These are phyloP conservation scores for Zymoseptoria tritici DNA, from an alignment of 2,329 filamentous ascomycete genomes.

Conservation along the genomic window DNA sequence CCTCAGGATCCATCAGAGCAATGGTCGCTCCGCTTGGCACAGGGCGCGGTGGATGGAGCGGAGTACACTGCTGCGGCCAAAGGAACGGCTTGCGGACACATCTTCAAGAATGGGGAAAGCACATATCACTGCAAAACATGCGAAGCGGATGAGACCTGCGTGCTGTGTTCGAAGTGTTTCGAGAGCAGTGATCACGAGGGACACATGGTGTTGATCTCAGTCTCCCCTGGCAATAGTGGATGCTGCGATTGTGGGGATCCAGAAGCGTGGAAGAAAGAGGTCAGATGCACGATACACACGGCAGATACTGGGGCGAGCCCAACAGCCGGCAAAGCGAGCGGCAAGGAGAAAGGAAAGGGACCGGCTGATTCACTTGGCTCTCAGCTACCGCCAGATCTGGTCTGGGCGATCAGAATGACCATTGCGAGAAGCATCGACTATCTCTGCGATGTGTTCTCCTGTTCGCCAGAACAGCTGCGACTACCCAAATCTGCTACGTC, in stretches of 20 bases:
- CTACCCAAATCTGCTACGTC: conserved; percentile 74
- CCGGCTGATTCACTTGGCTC: conserved; percentile 8
- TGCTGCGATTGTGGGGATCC: conserved; percentile 97
- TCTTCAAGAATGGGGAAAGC: conserved; percentile 89
- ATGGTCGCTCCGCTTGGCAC: conserved; percentile 77
- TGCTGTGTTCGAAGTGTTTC: conserved; percentile 88
- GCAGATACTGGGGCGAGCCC: conserved; percentile 17
- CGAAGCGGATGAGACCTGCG: conserved; percentile 89
- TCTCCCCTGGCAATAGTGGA: conserved; percentile 84
- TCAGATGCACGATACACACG: conserved; percentile 92
- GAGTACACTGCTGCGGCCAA: conserved; percentile 90
- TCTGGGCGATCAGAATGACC: conserved; percentile 73
- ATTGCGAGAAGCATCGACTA: conserved; percentile 84
- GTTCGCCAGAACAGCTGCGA: conserved; percentile 89
- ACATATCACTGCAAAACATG: conserved; percentile 94
- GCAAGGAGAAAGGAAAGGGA: conserved; percentile 48
- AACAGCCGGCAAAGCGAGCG: conserved; percentile 36
- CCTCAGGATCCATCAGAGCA: conserved; percentile 21
- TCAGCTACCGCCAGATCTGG: conserved; percentile 64
- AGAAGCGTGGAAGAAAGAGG: conserved; percentile 82
- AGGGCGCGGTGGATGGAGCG: conserved; percentile 85
- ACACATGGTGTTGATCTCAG: conserved; percentile 81
- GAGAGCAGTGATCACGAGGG: conserved; percentile 90
- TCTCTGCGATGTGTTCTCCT: conserved; percentile 95
- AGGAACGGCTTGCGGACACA: conserved; percentile 92